Conservation (phyloP, 176 grass and related monocot species). For the Triticum aestivum region IWGSC_CS_RefSeq_v2.1 NC_057799.1:314111692-314112191, state of each 20-base stretch:
- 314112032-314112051: not conserved
- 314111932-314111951: not conserved
- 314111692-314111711: too few species aligned
- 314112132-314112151: not conserved
- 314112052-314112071: conserved; percentile 1
- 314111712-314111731: not conserved
- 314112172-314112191: not conserved
- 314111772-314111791: not conserved
- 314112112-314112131: not conserved
- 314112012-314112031: conserved; percentile 7
- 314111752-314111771: not conserved
- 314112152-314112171: not conserved
- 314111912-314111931: not conserved
- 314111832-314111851: not conserved
- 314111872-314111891: not conserved
- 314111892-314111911: not conserved
- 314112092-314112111: not conserved
- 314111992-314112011: not conserved
- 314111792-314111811: not conserved
- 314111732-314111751: conserved; percentile 2
- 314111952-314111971: not conserved
- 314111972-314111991: not conserved
- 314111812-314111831: not conserved
- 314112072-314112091: not conserved
- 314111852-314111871: conserved; percentile 12